These are phyloP conservation scores for Brassica hybrid DNA, from an alignment of 441 rosid genomes.

Conservation along the genomic window DNA sequence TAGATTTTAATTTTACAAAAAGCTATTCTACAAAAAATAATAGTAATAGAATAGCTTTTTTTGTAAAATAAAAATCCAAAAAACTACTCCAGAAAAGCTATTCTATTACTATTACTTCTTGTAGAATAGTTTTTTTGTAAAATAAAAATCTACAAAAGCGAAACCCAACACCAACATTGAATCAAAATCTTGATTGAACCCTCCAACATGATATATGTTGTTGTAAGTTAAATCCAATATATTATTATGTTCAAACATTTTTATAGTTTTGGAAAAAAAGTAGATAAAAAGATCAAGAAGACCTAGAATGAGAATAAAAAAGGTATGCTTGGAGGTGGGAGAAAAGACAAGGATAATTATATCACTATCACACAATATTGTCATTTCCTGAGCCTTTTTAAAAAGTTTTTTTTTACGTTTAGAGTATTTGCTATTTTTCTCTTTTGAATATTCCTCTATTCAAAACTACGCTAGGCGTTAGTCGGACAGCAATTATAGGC, in stretches of 20 bases:
- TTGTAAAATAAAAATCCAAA: too few relatives aligned
- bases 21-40: too few relatives aligned
- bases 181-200: neutral
- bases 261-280: neutral
- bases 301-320: conserved; percentile 16
- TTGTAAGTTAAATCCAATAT: neutral
- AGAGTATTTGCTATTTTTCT: conserved; percentile 43
- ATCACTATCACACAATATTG: conserved; percentile 36
- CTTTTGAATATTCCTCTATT: neutral
- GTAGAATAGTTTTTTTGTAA: too few relatives aligned
- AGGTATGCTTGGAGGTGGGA: conserved; percentile 12
- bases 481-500: too few relatives aligned
- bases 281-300: neutral
- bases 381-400: conserved; percentile 44
- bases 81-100: too few relatives aligned
- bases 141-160: neutral
- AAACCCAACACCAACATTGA: neutral
- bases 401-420: conserved; percentile 43
- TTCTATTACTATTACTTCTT: too few relatives aligned
- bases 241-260: neutral
- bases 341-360: conserved; percentile 29
- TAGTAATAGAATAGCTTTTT: too few relatives aligned
- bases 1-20: too few relatives aligned
- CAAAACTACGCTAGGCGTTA: too few relatives aligned
- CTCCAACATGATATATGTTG: neutral